These are phyloP conservation scores for Sporopachydermia lactativora DNA, from an alignment of 805 yeast species.

Conservation along the genomic window DNA sequence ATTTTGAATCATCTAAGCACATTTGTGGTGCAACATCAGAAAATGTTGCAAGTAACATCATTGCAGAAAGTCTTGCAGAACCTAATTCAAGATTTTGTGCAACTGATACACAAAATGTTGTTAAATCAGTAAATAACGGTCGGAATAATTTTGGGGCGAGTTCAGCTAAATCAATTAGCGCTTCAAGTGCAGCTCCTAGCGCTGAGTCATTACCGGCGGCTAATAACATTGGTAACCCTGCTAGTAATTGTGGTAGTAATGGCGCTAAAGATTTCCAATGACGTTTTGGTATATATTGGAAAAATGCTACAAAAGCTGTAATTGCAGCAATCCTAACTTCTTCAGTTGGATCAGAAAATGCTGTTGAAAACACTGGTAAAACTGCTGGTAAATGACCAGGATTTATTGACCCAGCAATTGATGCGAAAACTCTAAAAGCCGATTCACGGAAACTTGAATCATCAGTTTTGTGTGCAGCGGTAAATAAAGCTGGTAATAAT, in stretches of 20 bases:
- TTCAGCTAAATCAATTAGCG: slow-evolving; percentile 79
- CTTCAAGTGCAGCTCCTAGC: slow-evolving; percentile 76
- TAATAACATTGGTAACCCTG: slow-evolving; percentile 75
- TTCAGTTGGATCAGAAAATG: slow-evolving; percentile 69
- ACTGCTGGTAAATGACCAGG: slow-evolving; percentile 22
- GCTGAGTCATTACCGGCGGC: slow-evolving; percentile 69
- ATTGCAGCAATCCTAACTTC: slow-evolving; percentile 85
- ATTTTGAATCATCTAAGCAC: slow-evolving; percentile 72
- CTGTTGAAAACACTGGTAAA: slow-evolving; percentile 60
- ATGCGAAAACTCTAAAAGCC: slow-evolving; percentile 75
- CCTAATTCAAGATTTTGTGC: slow-evolving; percentile 73
- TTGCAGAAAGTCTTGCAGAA: slow-evolving; percentile 66
- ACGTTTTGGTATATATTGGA: slow-evolving; percentile 65
- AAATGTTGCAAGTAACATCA: slow-evolving; percentile 82
- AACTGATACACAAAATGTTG: slow-evolving; percentile 75
- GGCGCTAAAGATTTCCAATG: slow-evolving; percentile 69
- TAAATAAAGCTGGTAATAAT: slow-evolving; percentile 51
- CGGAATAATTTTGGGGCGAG: slow-evolving; percentile 90
- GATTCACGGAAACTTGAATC: slow-evolving; percentile 74
- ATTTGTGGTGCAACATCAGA: slow-evolving; percentile 88
- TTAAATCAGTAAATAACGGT: slow-evolving; percentile 80
- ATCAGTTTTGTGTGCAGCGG: slow-evolving; percentile 30
- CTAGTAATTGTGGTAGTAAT: slow-evolving; percentile 69
- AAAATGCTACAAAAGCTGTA: slow-evolving; percentile 83
- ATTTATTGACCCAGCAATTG: slow-evolving; percentile 59